Percentiles rank a stretch among this genome's conserved stretches.
Conservation (phyloP, 1,284 basidiomycete genomes). For the Fomes fomentarius region DNA sequence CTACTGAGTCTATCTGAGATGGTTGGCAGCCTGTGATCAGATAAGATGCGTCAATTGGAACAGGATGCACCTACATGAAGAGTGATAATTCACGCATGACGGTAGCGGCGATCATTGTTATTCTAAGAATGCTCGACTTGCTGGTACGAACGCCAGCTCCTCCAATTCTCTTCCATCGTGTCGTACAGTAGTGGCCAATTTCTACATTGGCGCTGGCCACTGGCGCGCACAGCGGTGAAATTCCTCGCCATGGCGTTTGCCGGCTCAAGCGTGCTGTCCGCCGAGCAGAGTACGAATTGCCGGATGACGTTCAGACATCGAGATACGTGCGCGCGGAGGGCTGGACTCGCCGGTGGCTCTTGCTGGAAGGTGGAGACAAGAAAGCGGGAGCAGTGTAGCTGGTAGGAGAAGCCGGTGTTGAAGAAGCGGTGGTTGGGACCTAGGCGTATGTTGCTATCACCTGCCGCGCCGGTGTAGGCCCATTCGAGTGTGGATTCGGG, state of each 20-base stretch:
- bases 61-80: too few relatives aligned
- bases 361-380: slow-evolving; percentile 21
- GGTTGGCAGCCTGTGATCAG: too few relatives aligned
- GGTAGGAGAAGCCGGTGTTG: slow-evolving; percentile 25
- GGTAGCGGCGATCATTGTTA: neutral
- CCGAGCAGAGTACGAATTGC: slow-evolving; percentile 37
- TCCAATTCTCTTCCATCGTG: slow-evolving; percentile 23
- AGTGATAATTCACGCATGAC: too few relatives aligned
- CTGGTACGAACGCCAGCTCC: slow-evolving; percentile 17
- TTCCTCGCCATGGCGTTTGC: slow-evolving; percentile 22
- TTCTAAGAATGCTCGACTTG: neutral
- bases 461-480: slow-evolving; percentile 21
- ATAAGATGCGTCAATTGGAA: too few relatives aligned
- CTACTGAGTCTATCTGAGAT: too few relatives aligned
- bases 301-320: slow-evolving; percentile 32
- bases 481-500: slow-evolving; percentile 20
- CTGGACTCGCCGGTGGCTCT: slow-evolving; percentile 4
- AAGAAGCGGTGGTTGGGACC: slow-evolving; percentile 28
- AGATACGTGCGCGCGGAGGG: slow-evolving; percentile 14
- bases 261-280: slow-evolving; percentile 39
- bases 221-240: slow-evolving; percentile 10
- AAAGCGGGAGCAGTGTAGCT: slow-evolving; percentile 29
- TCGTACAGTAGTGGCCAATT: slow-evolving; percentile 19
- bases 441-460: slow-evolving; percentile 27
- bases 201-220: slow-evolving; percentile 15